Percentiles rank a stretch among this genome's conserved stretches.
phyloP scores from a whole-genome alignment of 352 stramenopile genomes.

The Pythium oligandrum region DNA sequence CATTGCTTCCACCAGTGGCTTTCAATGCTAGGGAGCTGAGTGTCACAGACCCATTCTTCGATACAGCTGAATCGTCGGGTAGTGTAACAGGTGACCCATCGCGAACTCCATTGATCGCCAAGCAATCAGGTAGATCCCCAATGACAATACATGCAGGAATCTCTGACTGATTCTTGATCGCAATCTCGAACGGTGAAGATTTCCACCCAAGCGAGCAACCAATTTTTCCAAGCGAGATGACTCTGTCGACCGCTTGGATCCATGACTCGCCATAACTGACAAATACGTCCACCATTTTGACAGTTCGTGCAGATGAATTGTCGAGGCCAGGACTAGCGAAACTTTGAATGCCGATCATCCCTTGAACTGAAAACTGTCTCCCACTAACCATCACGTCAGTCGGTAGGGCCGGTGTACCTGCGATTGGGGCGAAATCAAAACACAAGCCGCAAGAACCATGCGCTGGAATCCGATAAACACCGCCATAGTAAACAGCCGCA shows the following conservation, averaged over 20 bases:
- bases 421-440: slow-evolving; percentile 70
- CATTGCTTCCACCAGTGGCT: too few species aligned
- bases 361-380: slow-evolving; percentile 47
- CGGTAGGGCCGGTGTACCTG: slow-evolving; percentile 39
- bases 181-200: slow-evolving; percentile 58
- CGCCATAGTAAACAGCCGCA: slow-evolving; percentile 45
- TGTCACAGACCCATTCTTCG: too few species aligned
- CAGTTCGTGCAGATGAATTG: slow-evolving; percentile 35
- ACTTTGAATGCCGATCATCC: slow-evolving; percentile 74
- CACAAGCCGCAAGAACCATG: slow-evolving; percentile 46
- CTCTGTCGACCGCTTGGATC: slow-evolving; percentile 47
- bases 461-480: slow-evolving; percentile 34
- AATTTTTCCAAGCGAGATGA: slow-evolving; percentile 73
- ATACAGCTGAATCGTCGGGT: too few species aligned
- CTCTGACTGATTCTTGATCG: slow-evolving; percentile 67
- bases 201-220: slow-evolving; percentile 76
- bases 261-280: slow-evolving; percentile 62
- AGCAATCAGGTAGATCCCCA: slow-evolving; percentile 45
- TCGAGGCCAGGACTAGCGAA: slow-evolving; percentile 24
- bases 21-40: too few species aligned
- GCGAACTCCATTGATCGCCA: slow-evolving; percentile 38
- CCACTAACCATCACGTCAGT: slow-evolving; percentile 55
- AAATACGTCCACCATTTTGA: slow-evolving; percentile 56
- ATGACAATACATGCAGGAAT: slow-evolving; percentile 55
- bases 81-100: slow-evolving; percentile 20